Conservation (phyloP, 768 basidiomycete species). For the Lactifluus pinguis region DNA sequence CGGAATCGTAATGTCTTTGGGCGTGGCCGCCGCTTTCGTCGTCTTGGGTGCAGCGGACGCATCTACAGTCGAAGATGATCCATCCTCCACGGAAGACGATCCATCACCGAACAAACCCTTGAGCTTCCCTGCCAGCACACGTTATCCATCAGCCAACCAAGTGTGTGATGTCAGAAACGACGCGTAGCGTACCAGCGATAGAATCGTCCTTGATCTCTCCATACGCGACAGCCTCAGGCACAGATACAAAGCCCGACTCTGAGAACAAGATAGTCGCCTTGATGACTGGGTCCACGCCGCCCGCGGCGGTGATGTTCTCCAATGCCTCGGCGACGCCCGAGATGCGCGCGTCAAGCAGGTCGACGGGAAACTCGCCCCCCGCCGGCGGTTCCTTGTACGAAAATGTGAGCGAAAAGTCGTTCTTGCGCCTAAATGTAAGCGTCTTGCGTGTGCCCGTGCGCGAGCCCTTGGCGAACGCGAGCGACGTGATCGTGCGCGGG, state of each 20-base stretch:
- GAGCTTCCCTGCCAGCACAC: conserved; percentile 51
- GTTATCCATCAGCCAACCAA: not conserved
- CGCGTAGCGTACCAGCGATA: conserved; percentile 46
- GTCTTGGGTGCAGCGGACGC: conserved; percentile 30
- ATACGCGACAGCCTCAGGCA: conserved; percentile 68
- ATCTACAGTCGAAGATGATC: conserved; percentile 30
- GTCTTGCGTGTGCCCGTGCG: conserved; percentile 79
- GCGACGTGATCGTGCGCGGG: conserved; percentile 62
- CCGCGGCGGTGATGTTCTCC: conserved; percentile 74
- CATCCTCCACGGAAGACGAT: conserved; percentile 26
- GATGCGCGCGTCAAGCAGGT: conserved; percentile 67
- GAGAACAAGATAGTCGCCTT: conserved; percentile 79
- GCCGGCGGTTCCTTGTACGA: conserved; percentile 59
- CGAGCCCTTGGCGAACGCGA: conserved; percentile 70
- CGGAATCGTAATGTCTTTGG: conserved; percentile 55
- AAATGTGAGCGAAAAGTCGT: conserved; percentile 73
- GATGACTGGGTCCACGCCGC: conserved; percentile 73
- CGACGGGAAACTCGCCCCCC: conserved; percentile 66
- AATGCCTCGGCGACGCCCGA: conserved; percentile 67
- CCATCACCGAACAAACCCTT: conserved; percentile 79
- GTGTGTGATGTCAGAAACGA: not conserved
- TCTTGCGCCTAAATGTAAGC: conserved; percentile 74
- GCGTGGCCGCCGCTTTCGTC: conserved; percentile 9
- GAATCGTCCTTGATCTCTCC: conserved; percentile 80
- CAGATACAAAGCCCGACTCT: conserved; percentile 78